These are phyloP conservation scores for Trichoderma pleuroti DNA, from an alignment of 2,329 filamentous ascomycete species.

Conservation along the genomic window DNA sequence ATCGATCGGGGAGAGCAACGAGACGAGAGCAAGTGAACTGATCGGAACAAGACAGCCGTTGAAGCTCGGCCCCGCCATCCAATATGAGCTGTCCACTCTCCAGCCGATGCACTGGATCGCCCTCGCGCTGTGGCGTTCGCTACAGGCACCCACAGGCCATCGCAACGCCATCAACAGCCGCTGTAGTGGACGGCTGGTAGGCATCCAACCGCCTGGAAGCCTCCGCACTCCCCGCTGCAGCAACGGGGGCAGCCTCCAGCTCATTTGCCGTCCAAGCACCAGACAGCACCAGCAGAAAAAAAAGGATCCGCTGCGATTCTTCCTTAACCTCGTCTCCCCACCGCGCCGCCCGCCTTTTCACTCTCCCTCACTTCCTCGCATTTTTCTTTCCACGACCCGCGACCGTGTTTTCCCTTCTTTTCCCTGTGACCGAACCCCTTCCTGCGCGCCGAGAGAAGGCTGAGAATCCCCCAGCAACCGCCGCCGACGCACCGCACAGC, in stretches of 20 bases:
- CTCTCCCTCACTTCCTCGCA: conserved; percentile 10
- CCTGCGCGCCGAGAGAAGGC: conserved; percentile 4
- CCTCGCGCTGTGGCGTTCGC: background rate
- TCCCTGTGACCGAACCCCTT: background rate
- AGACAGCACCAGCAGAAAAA: background rate
- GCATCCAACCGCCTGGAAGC: conserved; percentile 15
- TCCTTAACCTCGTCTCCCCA: conserved; percentile 18
- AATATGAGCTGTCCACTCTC: background rate
- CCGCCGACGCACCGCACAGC: conserved; percentile 26
- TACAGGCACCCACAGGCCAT: background rate
- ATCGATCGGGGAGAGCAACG: background rate
- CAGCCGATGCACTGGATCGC: background rate
- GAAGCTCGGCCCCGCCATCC: background rate
- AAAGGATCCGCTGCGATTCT: conserved; percentile 12
- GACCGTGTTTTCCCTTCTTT: background rate
- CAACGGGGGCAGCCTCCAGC: background rate
- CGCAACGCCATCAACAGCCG: background rate
- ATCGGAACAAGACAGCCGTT: background rate
- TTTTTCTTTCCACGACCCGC: conserved; percentile 15
- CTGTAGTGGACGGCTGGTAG: background rate
- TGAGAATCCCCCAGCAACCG: background rate
- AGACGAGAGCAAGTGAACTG: background rate
- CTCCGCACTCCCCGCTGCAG: conserved; percentile 7
- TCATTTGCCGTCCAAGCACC: conserved; percentile 11
- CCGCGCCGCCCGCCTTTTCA: conserved; percentile 18